Evolutionary conservation across 2,329 filamentous ascomycete species (phyloP).

Genomic region (Macroventuria anomochaeta): DNA sequence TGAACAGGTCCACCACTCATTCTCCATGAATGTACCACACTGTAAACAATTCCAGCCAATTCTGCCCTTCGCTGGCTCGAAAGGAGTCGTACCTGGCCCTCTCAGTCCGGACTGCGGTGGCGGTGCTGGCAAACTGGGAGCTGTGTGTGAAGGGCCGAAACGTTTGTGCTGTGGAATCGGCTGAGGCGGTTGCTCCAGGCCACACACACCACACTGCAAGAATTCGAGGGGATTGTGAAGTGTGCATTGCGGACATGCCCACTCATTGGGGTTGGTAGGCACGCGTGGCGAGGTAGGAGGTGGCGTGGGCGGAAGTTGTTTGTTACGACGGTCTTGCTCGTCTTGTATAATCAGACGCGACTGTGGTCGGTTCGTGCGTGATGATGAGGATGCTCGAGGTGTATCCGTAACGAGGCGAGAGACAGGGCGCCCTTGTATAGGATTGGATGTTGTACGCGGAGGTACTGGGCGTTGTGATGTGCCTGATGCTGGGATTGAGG

Average conservation of each 20-base stretch:
- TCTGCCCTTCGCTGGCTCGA: slow-evolving; percentile 54
- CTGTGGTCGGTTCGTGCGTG: slow-evolving; percentile 10
- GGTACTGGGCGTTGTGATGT: slow-evolving; percentile 15
- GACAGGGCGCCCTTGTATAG: slow-evolving; percentile 37
- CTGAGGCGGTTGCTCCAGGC: slow-evolving; percentile 59
- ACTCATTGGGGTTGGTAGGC: slow-evolving; percentile 51
- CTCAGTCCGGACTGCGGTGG: slow-evolving; percentile 39
- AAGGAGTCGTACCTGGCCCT: slow-evolving; percentile 45
- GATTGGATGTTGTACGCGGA: slow-evolving; percentile 22
- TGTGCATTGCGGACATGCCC: slow-evolving; percentile 68
- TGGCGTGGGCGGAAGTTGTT: slow-evolving; percentile 40
- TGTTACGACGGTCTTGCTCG: slow-evolving; percentile 35
- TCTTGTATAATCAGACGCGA: slow-evolving; percentile 39
- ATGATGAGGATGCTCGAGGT: slow-evolving; percentile 17
- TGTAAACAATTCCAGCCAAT: slow-evolving; percentile 65
- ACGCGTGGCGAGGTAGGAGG: slow-evolving; percentile 32
- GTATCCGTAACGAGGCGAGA: slow-evolving; percentile 44
- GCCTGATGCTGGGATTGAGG: slow-evolving; percentile 23
- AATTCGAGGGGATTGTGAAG: slow-evolving; percentile 66
- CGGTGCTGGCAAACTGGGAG: slow-evolving; percentile 38
- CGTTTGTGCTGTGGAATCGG: slow-evolving; percentile 44
- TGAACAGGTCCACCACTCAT: slow-evolving; percentile 69
- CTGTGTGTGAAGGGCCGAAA: slow-evolving; percentile 32
- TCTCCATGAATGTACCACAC: slow-evolving; percentile 69
- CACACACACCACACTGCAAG: slow-evolving; percentile 67